Evolutionary conservation across 108 stramenopile species (phyloP), one percentile per base, ranked within the genome.

Genomic region (Skeletonema potamos): DNA sequence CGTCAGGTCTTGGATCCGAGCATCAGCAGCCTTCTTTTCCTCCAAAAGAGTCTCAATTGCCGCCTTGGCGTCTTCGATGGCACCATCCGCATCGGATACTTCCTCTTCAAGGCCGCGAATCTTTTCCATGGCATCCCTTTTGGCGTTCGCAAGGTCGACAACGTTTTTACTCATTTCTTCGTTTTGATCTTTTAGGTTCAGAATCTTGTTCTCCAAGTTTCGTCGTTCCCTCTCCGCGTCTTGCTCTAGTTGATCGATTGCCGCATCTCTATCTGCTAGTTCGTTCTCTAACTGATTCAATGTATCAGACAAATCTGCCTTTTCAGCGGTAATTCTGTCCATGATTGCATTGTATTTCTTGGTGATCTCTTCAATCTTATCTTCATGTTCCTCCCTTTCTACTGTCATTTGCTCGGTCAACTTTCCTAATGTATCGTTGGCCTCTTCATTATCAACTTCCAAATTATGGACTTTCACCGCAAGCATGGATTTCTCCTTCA

Each of bases 61-160:
- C 29, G 73, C 68, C 58, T 81, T 81, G 22, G 80, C 80, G 64
- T 81, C 73, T 22, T 81, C 80, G 43, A 74, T 74, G 39, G 73
- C 80, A 44, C 68, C 64, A 56, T 74, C 80, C 20, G 73, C 80
- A 66, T 81, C 80, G 57, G 73, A 74, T 26, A 74, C 80, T 32
- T 74, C 80, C 46, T 81, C 73, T 44, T 81, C 80, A 11, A 81
- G 58, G 6, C 80, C 80, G 41, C 80, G 73, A 66, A 81, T 81
- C 73, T 73, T 81, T 65, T 81, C 80, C 69, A 81, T 81, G 2
- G 80, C 80, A 22, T 81, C 72, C 33, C 60, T 73, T 18, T 64
- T 74, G 11, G 68, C 58, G 0, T 60, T 43, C 12, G 78, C 62
- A 7, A 79, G 66, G 22, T 72, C 72, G 27, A 72, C 48, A 12